Conservation (phyloP, 352 stramenopile genomes). For the Globisporangium spinosum region DNA sequence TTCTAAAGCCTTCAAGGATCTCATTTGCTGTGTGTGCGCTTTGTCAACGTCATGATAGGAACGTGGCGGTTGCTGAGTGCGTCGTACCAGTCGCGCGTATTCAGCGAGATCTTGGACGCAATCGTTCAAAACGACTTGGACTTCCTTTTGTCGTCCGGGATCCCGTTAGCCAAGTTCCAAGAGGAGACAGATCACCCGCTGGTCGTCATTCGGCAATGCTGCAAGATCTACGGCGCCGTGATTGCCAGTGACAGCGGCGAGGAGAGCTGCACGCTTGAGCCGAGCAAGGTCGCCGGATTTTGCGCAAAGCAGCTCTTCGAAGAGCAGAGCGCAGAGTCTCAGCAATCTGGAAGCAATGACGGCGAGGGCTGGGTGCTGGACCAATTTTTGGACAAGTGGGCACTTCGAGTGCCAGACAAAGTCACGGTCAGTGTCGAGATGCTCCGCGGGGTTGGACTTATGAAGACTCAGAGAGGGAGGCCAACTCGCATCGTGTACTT, state of each 20-base stretch:
- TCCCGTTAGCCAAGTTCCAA: constrained; percentile 43
- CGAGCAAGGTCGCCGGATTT: constrained; percentile 66
- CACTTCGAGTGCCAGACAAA: constrained; percentile 62
- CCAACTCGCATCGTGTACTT: constrained; percentile 59
- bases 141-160: constrained; percentile 33
- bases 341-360: constrained; percentile 18
- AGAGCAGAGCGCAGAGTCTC: constrained; percentile 41
- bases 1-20: background rate
- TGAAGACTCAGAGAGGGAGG: constrained; percentile 43
- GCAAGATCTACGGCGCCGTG: constrained; percentile 53
- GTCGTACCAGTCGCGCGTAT: constrained; percentile 53
- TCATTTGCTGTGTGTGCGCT: background rate
- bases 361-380: constrained; percentile 49
- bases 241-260: constrained; percentile 7
- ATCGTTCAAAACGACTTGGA: constrained; percentile 75
- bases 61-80: constrained; percentile 59
- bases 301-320: constrained; percentile 71
- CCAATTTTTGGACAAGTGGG: constrained; percentile 82
- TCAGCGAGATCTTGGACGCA: constrained; percentile 68
- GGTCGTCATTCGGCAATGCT: constrained; percentile 67
- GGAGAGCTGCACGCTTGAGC: constrained; percentile 48
- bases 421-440: constrained; percentile 60
- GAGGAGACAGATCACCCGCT: constrained; percentile 32
- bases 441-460: constrained; percentile 59
- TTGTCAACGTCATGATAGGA: constrained; percentile 13